Evolutionary conservation across 345 rosid species (phyloP).

Genomic region (Salix udensis): DNA sequence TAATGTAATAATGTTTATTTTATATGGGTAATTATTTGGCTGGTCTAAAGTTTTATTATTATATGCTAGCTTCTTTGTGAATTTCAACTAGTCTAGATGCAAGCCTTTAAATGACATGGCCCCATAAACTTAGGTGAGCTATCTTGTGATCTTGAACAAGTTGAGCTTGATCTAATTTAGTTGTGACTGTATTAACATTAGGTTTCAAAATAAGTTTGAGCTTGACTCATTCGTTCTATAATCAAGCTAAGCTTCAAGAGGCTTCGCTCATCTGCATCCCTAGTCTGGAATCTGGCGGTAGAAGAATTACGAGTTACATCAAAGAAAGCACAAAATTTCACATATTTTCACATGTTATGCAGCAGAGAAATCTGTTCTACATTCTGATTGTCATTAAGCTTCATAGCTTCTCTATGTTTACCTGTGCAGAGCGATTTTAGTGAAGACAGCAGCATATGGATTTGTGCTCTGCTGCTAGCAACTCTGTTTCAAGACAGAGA

Average conservation of each 20-base stretch:
- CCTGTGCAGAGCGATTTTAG: constrained; percentile 68
- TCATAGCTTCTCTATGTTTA: constrained; percentile 16
- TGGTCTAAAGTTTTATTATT: background rate
- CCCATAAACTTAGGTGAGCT: background rate
- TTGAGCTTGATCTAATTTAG: background rate
- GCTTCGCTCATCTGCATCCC: background rate
- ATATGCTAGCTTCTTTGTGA: background rate
- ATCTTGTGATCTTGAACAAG: background rate
- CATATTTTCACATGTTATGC: background rate
- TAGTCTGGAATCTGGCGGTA: background rate
- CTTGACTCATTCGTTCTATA: background rate
- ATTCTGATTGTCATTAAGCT: constrained; percentile 3
- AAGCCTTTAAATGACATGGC: background rate
- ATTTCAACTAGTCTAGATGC: background rate
- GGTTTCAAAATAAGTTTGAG: background rate
- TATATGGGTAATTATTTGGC: background rate
- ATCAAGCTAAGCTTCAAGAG: background rate
- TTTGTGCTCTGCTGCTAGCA: constrained; percentile 86
- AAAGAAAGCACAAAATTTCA: background rate
- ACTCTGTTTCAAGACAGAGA: constrained; percentile 96
- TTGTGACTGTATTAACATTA: background rate
- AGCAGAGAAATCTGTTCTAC: background rate
- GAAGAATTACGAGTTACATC: background rate
- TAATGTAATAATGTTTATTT: background rate
- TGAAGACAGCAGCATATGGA: constrained; percentile 92